A percentile compares a stretch with the other conserved stretches of the same genome.
Conservation (phyloP, 1,284 basidiomycete genomes). For the Salmacisia buchloeana region DNA sequence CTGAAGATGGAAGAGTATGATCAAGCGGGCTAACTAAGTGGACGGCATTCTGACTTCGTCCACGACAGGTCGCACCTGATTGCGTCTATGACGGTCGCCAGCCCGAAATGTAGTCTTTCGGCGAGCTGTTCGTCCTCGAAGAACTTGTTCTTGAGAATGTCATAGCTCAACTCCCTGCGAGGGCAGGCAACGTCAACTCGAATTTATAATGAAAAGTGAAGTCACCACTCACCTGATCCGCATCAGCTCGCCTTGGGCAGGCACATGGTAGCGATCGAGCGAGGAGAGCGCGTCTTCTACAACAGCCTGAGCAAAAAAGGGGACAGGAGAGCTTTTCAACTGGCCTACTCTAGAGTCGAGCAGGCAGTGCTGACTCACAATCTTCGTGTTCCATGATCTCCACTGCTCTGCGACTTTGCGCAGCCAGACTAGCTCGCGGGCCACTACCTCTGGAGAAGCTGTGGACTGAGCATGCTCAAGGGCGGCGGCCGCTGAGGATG, state of each 20-base stretch:
- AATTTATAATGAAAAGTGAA: not conserved
- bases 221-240: not conserved
- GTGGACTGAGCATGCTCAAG: too few species aligned
- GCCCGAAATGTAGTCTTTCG: conserved; percentile 10
- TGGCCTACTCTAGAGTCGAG: too few species aligned
- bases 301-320: conserved; percentile 8
- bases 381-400: conserved; percentile 28
- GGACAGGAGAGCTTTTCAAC: too few species aligned
- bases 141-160: conserved; percentile 30
- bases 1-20: not conserved
- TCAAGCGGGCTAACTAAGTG: too few species aligned
- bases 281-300: conserved; percentile 7
- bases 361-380: too few species aligned
- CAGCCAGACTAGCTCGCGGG: conserved; percentile 29
- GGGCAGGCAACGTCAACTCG: not conserved
- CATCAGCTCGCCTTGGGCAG: conserved; percentile 6
- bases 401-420: conserved; percentile 23
- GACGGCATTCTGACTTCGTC: too few species aligned
- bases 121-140: conserved; percentile 21
- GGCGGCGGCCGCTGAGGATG: conserved; percentile 14
- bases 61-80: conserved; percentile 19
- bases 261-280: conserved; percentile 13
- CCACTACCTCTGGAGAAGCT: too few species aligned
- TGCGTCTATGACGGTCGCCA: conserved; percentile 18
- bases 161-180: conserved; percentile 25